Evolutionary conservation across 2,329 filamentous ascomycete species (phyloP), one percentile per base, ranked within the genome.

Genomic region (Colletotrichum musicola): DNA sequence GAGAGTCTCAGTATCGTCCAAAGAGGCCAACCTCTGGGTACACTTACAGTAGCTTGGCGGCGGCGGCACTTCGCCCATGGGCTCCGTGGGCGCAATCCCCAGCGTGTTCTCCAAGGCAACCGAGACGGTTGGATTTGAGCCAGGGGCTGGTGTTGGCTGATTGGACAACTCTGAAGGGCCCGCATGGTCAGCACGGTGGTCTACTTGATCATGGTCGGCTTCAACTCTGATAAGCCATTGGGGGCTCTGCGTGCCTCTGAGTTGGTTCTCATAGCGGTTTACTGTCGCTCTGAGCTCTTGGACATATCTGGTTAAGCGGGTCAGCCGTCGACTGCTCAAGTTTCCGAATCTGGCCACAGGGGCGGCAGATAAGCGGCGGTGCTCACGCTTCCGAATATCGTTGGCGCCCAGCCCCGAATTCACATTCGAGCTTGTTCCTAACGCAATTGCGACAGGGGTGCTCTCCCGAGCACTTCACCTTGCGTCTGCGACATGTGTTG

Each of bases 401-500:
- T 56, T 70, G 65, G n/a, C 70, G 55, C 25, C 63, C 64, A 20
- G 57, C 67, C 49, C 78, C 77, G 71, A 79, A 79, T 27, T 78
- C 73, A 61, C 77, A 79, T 0, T 74, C 71, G 4, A 78, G 61
- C 44, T 76, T 76, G 30, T 77, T 77, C 62, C 77, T 77, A 30
- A 73, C 75, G 56, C 77, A 79, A 6, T 76, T 77, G 9, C 75
- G 75, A 50, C 77, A 79, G 0, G 77, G 77, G 20, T 77, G 74
- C 1, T 73, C 74, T 0, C 77, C 77, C 0, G 75, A 78, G 10
- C 77, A 79, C 62, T 79, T 79, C 56, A 78, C 78, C 65, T 79
- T 79, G 50, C 78, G 77, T 40, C 75, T 74, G 6, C 77, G 75
- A 51, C 77, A 79, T n/a, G 63, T 58, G 27, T 61, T 63, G 64